phyloP scores from a whole-genome alignment of 441 rosid species.

The Erysimum cheiri region DNA sequence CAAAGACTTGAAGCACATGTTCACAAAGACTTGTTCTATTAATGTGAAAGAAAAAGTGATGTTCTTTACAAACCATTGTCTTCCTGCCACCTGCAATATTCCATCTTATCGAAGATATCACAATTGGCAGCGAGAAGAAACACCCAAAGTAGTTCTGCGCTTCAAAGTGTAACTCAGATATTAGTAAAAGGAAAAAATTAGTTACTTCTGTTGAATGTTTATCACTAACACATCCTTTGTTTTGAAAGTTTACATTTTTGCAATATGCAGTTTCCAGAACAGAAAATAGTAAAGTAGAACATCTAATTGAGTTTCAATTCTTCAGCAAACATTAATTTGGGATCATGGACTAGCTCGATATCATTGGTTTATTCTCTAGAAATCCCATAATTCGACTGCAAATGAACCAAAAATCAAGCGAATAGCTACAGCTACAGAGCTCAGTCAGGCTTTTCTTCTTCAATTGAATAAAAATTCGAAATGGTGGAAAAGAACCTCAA shows the following conservation, averaged over 20 bases:
- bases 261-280: too few species aligned
- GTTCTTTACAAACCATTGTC: constrained; percentile 65
- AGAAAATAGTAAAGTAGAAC: too few species aligned
- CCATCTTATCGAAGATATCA: constrained; percentile 85
- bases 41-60: constrained; percentile 26
- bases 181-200: background rate
- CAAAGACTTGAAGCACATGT: constrained; percentile 34
- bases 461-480: background rate
- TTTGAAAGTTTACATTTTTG: background rate
- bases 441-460: too few species aligned
- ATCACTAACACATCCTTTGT: constrained; percentile 1
- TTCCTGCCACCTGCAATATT: constrained; percentile 90
- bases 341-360: too few species aligned
- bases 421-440: too few species aligned
- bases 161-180: constrained; percentile 22
- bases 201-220: background rate
- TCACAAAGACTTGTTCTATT: constrained; percentile 6
- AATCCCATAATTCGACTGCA: too few species aligned
- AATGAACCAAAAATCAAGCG: too few species aligned
- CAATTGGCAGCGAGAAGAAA: constrained; percentile 85
- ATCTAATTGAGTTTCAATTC: too few species aligned
- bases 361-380: too few species aligned
- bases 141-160: constrained; percentile 93
- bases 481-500: constrained; percentile 59
- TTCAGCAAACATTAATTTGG: too few species aligned